A percentile compares a stretch with the other conserved stretches of the same genome.
Conservation (phyloP, 2,329 filamentous ascomycete genomes). For the Sporothrix brasiliensis region DNA sequence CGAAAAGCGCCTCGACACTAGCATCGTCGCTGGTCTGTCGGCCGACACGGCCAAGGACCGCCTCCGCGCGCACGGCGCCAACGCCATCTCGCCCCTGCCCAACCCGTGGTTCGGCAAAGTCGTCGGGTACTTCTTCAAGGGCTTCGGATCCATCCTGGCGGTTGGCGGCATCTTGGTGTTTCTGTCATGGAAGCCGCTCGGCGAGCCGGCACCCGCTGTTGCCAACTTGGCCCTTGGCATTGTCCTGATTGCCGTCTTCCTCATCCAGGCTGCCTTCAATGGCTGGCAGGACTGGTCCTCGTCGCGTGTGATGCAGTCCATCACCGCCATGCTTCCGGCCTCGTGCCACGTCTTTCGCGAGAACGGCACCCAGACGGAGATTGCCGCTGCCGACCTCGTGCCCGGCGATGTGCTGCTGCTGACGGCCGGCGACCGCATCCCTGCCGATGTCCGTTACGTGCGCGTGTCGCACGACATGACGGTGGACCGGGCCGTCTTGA, state of each 20-base stretch:
- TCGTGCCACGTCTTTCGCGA: constrained; percentile 68
- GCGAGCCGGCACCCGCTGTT: constrained; percentile 63
- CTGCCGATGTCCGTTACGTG: constrained; percentile 71
- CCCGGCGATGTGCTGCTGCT: constrained; percentile 71
- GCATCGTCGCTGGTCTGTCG: constrained; percentile 62
- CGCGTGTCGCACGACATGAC: constrained; percentile 58
- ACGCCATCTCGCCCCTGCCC: constrained; percentile 67
- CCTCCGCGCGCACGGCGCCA: constrained; percentile 64
- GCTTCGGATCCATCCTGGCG: constrained; percentile 73
- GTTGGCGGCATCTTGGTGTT: constrained; percentile 72
- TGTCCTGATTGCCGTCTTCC: constrained; percentile 70
- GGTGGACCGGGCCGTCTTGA: constrained; percentile 75
- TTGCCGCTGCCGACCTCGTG: constrained; percentile 62
- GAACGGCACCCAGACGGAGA: constrained; percentile 45
- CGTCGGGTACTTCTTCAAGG: constrained; percentile 73
- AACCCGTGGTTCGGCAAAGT: constrained; percentile 61
- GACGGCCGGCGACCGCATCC: constrained; percentile 72
- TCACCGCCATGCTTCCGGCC: constrained; percentile 76
- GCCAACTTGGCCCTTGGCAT: constrained; percentile 75
- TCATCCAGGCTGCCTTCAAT: constrained; percentile 70
- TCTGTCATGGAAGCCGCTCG: constrained; percentile 74
- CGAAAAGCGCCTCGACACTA: constrained; percentile 60
- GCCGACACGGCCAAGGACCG: constrained; percentile 58
- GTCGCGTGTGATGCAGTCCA: constrained; percentile 75
- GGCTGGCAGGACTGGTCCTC: constrained; percentile 76